Conservation (phyloP, 2,329 filamentous ascomycete species). For the Rugonectria rugulosa region DNA sequence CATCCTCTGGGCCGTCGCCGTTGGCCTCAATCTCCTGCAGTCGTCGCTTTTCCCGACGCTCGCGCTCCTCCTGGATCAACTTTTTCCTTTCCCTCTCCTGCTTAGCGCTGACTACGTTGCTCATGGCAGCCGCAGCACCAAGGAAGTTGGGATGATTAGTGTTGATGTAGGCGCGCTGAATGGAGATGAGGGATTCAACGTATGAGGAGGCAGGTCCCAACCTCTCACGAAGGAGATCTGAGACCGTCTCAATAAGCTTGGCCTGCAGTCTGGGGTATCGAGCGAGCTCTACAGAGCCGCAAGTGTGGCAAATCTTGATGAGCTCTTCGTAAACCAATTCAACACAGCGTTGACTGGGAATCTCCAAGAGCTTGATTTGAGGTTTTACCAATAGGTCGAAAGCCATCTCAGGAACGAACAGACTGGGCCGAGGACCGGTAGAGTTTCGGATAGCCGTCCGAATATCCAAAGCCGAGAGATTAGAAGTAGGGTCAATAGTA, state of each 20-base stretch:
- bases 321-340: slow-evolving; percentile 98
- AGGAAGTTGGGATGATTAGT: slow-evolving; percentile 99
- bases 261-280: slow-evolving; percentile 92
- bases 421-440: slow-evolving; percentile 90
- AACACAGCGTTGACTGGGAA: slow-evolving; percentile 94
- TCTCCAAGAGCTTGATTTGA: slow-evolving; percentile 95
- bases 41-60: slow-evolving; percentile 82
- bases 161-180: slow-evolving; percentile 98
- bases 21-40: slow-evolving; percentile 87
- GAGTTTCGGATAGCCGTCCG: slow-evolving; percentile 98
- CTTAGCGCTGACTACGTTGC: slow-evolving; percentile 91
- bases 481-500: slow-evolving; percentile 93
- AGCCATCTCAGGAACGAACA: slow-evolving; percentile 97
- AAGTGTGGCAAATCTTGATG: slow-evolving; percentile 99
- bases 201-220: slow-evolving; percentile 89
- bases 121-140: slow-evolving; percentile 96
- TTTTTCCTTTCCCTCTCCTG: slow-evolving; percentile 91
- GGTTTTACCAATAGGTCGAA: slow-evolving; percentile 98
- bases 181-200: slow-evolving; percentile 95
- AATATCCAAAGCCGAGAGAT: slow-evolving; percentile 93
- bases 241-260: slow-evolving; percentile 98
- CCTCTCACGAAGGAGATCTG: slow-evolving; percentile 90
- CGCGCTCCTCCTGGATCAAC: slow-evolving; percentile 81
- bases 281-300: slow-evolving; percentile 91
- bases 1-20: slow-evolving; percentile 72